A percentile compares a stretch with the other conserved stretches of the same genome.
These are phyloP conservation scores for Schizophyllum amplum DNA, from an alignment of 1,284 basidiomycete genomes.

Conservation along the genomic window DNA sequence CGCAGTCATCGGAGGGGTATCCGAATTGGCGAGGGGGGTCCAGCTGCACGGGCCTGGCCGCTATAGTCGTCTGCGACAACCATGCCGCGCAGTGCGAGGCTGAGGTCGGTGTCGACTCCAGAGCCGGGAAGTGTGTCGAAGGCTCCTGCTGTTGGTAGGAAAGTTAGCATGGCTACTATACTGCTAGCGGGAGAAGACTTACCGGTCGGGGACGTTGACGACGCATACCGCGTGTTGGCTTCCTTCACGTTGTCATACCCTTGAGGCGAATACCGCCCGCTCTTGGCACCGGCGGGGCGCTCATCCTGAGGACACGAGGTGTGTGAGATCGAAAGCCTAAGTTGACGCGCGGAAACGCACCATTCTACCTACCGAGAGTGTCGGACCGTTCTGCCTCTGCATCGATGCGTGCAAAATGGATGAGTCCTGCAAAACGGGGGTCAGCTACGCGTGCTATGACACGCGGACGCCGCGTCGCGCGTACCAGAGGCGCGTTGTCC, in stretches of 20 bases:
- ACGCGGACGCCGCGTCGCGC: slow-evolving; percentile 13
- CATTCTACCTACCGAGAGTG: slow-evolving; percentile 31
- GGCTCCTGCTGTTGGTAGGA: slow-evolving; percentile 17
- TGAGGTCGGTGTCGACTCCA: slow-evolving; percentile 44
- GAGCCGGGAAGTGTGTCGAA: slow-evolving; percentile 38
- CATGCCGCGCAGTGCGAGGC: slow-evolving; percentile 56
- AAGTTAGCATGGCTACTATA: slow-evolving; percentile 19
- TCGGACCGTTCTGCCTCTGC: slow-evolving; percentile 15
- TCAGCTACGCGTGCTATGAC: slow-evolving; percentile 7
- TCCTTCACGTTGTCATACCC: slow-evolving; percentile 38
- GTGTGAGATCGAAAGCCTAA: slow-evolving; percentile 11
- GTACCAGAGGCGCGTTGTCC: slow-evolving; percentile 40
- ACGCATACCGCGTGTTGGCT: no score
- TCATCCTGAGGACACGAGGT: slow-evolving; percentile 35
- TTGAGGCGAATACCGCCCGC: slow-evolving; percentile 45
- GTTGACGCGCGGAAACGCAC: slow-evolving; percentile 23
- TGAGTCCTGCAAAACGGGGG: slow-evolving; percentile 25
- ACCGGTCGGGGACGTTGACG: slow-evolving; percentile 27
- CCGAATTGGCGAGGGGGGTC: slow-evolving; percentile 13
- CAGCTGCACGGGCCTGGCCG: slow-evolving; percentile 21
- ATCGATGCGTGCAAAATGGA: neutral
- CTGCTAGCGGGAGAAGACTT: slow-evolving; percentile 25
- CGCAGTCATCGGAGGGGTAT: slow-evolving; percentile 33
- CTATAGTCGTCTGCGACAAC: slow-evolving; percentile 54
- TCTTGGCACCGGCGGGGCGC: slow-evolving; percentile 33